Percentiles rank a stretch among this genome's conserved stretches.
phyloP scores from a whole-genome alignment of 345 rosid species.

The Mangifera indica region DNA sequence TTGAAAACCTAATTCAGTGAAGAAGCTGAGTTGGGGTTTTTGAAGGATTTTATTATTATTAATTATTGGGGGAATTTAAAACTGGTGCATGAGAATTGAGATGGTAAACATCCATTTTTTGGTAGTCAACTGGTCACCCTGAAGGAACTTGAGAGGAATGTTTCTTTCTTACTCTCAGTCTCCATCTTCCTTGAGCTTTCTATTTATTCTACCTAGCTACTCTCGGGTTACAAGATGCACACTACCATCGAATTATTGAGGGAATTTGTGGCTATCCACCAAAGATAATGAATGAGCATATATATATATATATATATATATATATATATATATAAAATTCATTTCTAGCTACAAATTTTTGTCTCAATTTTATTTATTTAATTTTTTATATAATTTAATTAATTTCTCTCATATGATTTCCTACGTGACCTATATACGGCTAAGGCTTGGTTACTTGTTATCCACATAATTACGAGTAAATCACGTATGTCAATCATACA shows the following conservation, averaged over 20 bases:
- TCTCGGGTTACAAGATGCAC: background rate
- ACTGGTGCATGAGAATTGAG: background rate
- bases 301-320: no score
- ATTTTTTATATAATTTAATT: no score
- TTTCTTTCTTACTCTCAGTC: background rate
- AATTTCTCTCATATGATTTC: no score
- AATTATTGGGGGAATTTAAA: background rate
- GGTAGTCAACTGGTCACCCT: slow-evolving; percentile 14
- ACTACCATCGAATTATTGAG: slow-evolving; percentile 26
- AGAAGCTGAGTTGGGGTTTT: background rate
- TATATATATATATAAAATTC: background rate
- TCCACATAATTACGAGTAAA: no score
- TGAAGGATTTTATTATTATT: background rate
- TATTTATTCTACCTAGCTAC: background rate
- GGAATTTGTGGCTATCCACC: slow-evolving; percentile 7
- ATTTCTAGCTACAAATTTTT: no score
- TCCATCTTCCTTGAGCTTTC: background rate
- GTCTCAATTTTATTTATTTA: no score
- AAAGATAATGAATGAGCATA: background rate
- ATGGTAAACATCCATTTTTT: background rate
- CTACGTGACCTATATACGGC: no score
- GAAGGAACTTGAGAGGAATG: slow-evolving; percentile 9
- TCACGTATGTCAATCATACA: no score
- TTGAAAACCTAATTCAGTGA: background rate
- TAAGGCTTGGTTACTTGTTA: no score